These are phyloP conservation scores for Aurifilum marmelostoma DNA, from an alignment of 2,329 filamentous ascomycete species.

Conservation along the genomic window DNA sequence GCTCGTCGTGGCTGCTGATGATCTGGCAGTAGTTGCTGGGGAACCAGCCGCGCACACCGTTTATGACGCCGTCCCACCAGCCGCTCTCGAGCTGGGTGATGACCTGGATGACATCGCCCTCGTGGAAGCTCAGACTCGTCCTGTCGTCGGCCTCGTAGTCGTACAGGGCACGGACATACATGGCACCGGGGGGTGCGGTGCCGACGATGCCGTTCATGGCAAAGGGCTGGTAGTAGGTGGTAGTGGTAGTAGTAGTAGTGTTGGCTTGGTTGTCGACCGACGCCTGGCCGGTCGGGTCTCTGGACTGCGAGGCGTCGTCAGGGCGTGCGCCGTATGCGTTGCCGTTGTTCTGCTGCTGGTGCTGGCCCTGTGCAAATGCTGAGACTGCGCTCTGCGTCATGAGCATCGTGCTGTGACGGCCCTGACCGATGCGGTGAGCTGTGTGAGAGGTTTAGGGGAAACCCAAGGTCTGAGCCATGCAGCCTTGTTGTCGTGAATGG, in stretches of 20 bases:
- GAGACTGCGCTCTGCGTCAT: slow-evolving; percentile 54
- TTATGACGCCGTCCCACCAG: slow-evolving; percentile 99
- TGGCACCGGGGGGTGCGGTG: slow-evolving; percentile 64
- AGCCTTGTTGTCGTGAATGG: slow-evolving; percentile 8
- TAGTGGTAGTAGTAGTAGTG: slow-evolving; percentile 29
- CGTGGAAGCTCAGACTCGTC: slow-evolving; percentile 93
- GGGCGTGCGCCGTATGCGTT: slow-evolving; percentile 14
- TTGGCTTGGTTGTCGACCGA: slow-evolving; percentile 26
- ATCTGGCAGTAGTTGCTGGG: slow-evolving; percentile 98
- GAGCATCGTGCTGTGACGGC: slow-evolving; percentile 51
- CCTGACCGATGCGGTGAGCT: slow-evolving; percentile 11
- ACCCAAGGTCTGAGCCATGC: slow-evolving; percentile 24
- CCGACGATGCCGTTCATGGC: slow-evolving; percentile 65
- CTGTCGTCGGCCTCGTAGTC: slow-evolving; percentile 98
- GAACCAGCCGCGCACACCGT: slow-evolving; percentile 96
- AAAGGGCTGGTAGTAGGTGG: slow-evolving; percentile 36
- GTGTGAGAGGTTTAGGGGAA: background rate
- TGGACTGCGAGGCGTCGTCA: slow-evolving; percentile 30
- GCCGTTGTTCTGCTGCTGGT: slow-evolving; percentile 40
- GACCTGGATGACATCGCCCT: slow-evolving; percentile 97
- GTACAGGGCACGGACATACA: slow-evolving; percentile 95
- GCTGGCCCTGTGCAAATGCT: slow-evolving; percentile 50
- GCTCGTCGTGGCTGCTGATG: slow-evolving; percentile 75
- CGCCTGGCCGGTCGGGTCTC: slow-evolving; percentile 25
- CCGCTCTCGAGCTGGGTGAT: slow-evolving; percentile 97